Percentiles rank a stretch among this genome's conserved stretches.
phyloP scores from a whole-genome alignment of 140 eudicot species.

The Anethum foeniculum region DNA sequence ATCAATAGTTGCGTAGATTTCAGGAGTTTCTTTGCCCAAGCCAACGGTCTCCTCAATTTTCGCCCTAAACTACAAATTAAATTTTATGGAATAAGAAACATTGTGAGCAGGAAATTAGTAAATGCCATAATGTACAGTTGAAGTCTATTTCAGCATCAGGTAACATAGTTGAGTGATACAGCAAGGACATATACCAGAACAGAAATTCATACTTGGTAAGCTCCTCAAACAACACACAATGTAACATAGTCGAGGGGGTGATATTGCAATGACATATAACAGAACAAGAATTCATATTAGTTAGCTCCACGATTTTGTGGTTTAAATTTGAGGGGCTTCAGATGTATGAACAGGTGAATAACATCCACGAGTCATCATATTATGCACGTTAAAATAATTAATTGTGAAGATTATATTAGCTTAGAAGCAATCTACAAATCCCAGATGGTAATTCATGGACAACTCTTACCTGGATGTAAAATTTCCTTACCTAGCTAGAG shows the following conservation, averaged over 20 bases:
- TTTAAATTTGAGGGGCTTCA: neutral
- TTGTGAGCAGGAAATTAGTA: neutral
- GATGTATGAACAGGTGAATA: neutral
- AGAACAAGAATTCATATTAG: neutral
- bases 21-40: neutral
- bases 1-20: too few relatives aligned
- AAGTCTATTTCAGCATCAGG: neutral
- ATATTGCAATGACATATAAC: neutral
- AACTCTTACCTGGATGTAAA: too few relatives aligned
- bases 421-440: too few relatives aligned
- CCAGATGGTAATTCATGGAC: too few relatives aligned
- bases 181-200: neutral
- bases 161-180: neutral
- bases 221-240: neutral
- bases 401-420: too few relatives aligned
- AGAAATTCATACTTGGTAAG: neutral
- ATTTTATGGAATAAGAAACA: neutral
- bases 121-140: neutral
- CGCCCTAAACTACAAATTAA: slow-evolving; percentile 19
- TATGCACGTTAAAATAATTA: neutral
- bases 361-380: neutral
- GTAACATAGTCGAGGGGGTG: neutral
- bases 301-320: neutral
- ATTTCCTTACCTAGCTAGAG: too few relatives aligned
- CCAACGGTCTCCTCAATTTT: slow-evolving; percentile 35